Evolutionary conservation across 1,284 basidiomycete genomes (phyloP), one percentile per base, ranked within the genome.

Genomic region (Rhizoctonia solani): DNA sequence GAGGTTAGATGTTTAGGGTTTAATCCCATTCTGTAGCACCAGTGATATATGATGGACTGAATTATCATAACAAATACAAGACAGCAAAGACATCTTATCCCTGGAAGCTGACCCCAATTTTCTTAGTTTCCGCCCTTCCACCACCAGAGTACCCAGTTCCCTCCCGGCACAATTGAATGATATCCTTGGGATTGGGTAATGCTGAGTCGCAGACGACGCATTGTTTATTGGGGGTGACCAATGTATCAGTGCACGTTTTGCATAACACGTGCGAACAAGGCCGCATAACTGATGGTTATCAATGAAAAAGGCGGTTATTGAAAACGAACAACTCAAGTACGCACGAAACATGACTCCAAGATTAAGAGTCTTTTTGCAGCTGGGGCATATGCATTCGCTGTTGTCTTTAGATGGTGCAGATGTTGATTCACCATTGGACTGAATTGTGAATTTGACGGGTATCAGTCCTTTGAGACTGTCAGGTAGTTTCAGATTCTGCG

Each of bases 141-240:
- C 93, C 93, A 37, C 90, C 90, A 6, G 93, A 92, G 73, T 90
- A 95, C 0, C 93, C 93, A 4, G 93, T 95, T 21, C 92, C 93
- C 84, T 96, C 93, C 70, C 92, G 83, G 72, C 86, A 85, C 32
- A 93, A 75, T 72, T 88, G 85, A 16, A 92, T 81, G n/a, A 92
- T 81, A 68, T 92, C 90, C 72, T 82, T 82, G 9, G 58, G 23
- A 39, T 86, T 86, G 19, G 79, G 81, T 54, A 87, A 76, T 69
- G 75, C 73, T 16, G 78, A 82, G 72, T 95, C 93, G 74, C 94
- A 97, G 3, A 89, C 87, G 9, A 92, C 84, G 74, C 94, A 96
- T 74, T 91, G 87, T 72, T 85, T 85, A 4, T 85, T 77, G 0
- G 89, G 86, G 49, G 82, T 83, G 27, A 94, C 87, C 34, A 95